These are phyloP conservation scores for Colletotrichum cereale DNA, from an alignment of 2,329 filamentous ascomycete species.

Conservation along the genomic window DNA sequence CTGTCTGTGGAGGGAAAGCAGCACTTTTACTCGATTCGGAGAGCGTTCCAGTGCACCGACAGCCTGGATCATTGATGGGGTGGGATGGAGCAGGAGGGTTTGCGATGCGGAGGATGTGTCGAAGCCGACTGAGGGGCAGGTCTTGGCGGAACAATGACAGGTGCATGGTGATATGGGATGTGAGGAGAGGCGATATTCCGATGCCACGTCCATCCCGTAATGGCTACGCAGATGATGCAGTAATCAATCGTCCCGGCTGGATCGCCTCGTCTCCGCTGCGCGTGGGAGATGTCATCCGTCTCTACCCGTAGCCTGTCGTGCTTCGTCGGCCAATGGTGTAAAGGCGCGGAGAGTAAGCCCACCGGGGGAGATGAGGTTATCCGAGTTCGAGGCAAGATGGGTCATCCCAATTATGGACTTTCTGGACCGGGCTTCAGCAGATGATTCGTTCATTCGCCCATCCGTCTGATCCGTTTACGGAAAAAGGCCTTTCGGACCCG, in stretches of 20 bases:
- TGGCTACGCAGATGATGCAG: slow-evolving; percentile 1
- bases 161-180: slow-evolving; percentile 7
- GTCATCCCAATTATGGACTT: not conserved
- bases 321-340: slow-evolving; percentile 11
- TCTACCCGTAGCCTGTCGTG: not conserved
- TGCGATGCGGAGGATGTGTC: not conserved
- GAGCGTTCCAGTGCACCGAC: not conserved
- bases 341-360: slow-evolving; percentile 15
- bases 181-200: not conserved
- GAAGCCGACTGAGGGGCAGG: not conserved
- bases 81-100: not conserved
- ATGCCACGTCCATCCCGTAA: not conserved
- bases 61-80: not conserved
- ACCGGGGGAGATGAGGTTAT: not conserved
- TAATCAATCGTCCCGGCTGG: not conserved
- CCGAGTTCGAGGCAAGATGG: slow-evolving; percentile 3
- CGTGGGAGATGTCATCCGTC: not conserved
- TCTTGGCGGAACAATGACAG: slow-evolving; percentile 15
- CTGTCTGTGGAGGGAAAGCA: no score
- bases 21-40: not conserved
- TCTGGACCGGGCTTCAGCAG: not conserved
- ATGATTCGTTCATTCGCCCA: not conserved
- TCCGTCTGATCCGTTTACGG: not conserved
- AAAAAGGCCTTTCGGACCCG: not conserved
- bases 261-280: slow-evolving; percentile 12